Evolutionary conservation across 2,329 filamentous ascomycete species (phyloP).

Genomic region (Decorospora gaudefroyi): DNA sequence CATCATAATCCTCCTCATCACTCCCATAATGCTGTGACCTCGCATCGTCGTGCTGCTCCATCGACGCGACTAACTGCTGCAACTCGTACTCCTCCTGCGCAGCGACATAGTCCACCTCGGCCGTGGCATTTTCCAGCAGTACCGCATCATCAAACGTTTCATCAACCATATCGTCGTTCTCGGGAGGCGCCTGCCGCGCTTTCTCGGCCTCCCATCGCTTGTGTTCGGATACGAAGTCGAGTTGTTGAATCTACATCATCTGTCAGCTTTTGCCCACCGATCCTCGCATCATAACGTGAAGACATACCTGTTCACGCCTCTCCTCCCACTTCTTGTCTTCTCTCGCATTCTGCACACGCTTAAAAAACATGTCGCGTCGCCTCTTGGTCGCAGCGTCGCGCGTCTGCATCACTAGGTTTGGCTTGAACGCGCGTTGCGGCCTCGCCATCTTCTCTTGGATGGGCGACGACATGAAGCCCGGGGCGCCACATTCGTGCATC

Average conservation of each 20-base stretch:
- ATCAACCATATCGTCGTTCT: slow-evolving; percentile 32
- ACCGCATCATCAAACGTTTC: slow-evolving; percentile 24
- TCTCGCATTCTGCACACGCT: slow-evolving; percentile 55
- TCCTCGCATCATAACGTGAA: background rate
- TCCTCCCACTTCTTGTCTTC: slow-evolving; percentile 54
- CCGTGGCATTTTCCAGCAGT: slow-evolving; percentile 18
- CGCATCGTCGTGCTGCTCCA: slow-evolving; percentile 43
- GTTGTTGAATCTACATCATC: slow-evolving; percentile 50
- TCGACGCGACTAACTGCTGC: slow-evolving; percentile 51
- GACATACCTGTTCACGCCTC: slow-evolving; percentile 53
- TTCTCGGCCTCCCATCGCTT: slow-evolving; percentile 53
- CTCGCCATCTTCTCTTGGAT: slow-evolving; percentile 23
- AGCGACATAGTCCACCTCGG: slow-evolving; percentile 48
- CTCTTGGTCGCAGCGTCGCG: slow-evolving; percentile 66
- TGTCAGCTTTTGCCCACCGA: slow-evolving; percentile 13
- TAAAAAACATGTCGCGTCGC: slow-evolving; percentile 69
- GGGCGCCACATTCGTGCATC: slow-evolving; percentile 46
- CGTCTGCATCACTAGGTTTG: slow-evolving; percentile 65
- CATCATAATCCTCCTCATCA: slow-evolving; percentile 65
- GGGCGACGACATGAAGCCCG: slow-evolving; percentile 35
- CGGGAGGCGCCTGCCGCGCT: slow-evolving; percentile 48
- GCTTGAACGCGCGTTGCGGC: slow-evolving; percentile 55
- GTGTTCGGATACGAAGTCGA: slow-evolving; percentile 53
- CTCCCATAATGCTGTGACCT: slow-evolving; percentile 50
- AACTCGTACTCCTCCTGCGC: slow-evolving; percentile 53